Percentiles rank a stretch among this genome's conserved stretches.
Evolutionary conservation across 2,329 filamentous ascomycete genomes (phyloP).

Genomic region (Verticillium dahliae): DNA sequence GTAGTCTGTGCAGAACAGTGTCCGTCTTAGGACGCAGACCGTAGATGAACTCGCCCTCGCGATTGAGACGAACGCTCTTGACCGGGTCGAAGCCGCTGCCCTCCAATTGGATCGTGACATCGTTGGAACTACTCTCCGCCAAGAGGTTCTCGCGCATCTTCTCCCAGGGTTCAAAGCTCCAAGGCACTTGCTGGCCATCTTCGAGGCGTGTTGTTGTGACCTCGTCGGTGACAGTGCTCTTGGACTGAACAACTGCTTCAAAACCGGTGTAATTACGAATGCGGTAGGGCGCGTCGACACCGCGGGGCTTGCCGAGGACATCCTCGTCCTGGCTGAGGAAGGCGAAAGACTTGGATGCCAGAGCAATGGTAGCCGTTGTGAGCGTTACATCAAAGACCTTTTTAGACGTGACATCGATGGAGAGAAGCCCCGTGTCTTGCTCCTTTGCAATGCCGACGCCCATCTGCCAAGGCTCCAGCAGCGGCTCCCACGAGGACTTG

Average conservation of each 20-base stretch:
- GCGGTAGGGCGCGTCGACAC: slow-evolving; percentile 84
- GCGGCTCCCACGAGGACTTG: slow-evolving; percentile 95
- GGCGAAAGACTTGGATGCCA: slow-evolving; percentile 86
- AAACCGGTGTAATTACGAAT: slow-evolving; percentile 97
- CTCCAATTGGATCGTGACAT: slow-evolving; percentile 79
- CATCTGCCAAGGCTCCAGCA: slow-evolving; percentile 95
- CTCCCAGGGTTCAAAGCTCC: slow-evolving; percentile 95
- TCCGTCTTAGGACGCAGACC: slow-evolving; percentile 83
- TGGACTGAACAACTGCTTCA: slow-evolving; percentile 76
- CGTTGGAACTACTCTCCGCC: slow-evolving; percentile 71
- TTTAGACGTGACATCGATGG: slow-evolving; percentile 79
- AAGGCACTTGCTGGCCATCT: slow-evolving; percentile 87
- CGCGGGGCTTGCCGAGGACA: slow-evolving; percentile 85
- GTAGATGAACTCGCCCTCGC: slow-evolving; percentile 92
- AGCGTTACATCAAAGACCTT: slow-evolving; percentile 89
- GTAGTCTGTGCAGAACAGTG: slow-evolving; percentile 76
- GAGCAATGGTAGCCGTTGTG: slow-evolving; percentile 86
- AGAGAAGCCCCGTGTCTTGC: slow-evolving; percentile 65
- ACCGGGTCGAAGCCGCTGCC: slow-evolving; percentile 91
- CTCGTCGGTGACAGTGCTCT: slow-evolving; percentile 59
- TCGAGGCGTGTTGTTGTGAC: slow-evolving; percentile 68
- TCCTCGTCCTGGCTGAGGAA: slow-evolving; percentile 87
- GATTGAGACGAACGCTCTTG: slow-evolving; percentile 79
- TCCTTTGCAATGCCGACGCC: slow-evolving; percentile 83
- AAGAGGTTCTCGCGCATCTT: slow-evolving; percentile 92